These are phyloP conservation scores for Fusarium cyanostomum DNA, from an alignment of 2,329 filamentous ascomycete genomes.

Conservation along the genomic window DNA sequence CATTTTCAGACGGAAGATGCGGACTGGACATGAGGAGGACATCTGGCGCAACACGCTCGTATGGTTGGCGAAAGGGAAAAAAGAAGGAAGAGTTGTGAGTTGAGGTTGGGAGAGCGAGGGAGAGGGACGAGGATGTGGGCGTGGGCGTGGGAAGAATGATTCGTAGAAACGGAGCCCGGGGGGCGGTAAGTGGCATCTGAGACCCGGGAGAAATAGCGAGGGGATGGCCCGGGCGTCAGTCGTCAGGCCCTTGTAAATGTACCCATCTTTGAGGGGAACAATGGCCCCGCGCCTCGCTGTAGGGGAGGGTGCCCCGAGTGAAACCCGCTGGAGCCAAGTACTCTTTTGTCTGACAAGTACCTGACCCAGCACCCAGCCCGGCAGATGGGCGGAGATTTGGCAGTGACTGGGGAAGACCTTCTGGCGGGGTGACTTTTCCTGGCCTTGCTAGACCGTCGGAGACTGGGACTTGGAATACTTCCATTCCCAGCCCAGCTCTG, in stretches of 20 bases:
- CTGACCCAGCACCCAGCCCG: slow-evolving; percentile 20
- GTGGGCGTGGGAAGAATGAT: slow-evolving; percentile 47
- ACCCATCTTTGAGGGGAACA: not conserved
- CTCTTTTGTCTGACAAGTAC: slow-evolving; percentile 32
- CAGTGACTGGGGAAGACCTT: slow-evolving; percentile 12
- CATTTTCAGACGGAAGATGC: slow-evolving; percentile 63
- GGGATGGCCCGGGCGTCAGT: slow-evolving; percentile 29
- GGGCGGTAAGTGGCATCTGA: slow-evolving; percentile 29
- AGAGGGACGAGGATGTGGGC: slow-evolving; percentile 37
- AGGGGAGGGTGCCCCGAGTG: slow-evolving; percentile 13
- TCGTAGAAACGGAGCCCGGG: slow-evolving; percentile 41
- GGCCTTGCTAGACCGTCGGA: not conserved
- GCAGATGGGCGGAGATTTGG: slow-evolving; percentile 18
- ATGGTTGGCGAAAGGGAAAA: slow-evolving; percentile 27
- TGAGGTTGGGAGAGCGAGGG: slow-evolving; percentile 31
- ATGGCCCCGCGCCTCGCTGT: slow-evolving; percentile 3
- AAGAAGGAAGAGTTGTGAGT: slow-evolving; percentile 28
- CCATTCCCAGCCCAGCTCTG: slow-evolving; percentile 25
- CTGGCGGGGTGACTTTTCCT: slow-evolving; percentile 20
- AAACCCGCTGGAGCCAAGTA: slow-evolving; percentile 6
- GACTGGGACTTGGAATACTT: not conserved
- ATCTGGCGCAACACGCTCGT: slow-evolving; percentile 55
- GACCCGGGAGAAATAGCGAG: slow-evolving; percentile 19
- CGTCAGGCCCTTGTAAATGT: slow-evolving; percentile 17
- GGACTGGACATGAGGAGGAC: slow-evolving; percentile 67